Conservation (phyloP, 768 basidiomycete genomes). For the Termitomyces heimii region DNA sequence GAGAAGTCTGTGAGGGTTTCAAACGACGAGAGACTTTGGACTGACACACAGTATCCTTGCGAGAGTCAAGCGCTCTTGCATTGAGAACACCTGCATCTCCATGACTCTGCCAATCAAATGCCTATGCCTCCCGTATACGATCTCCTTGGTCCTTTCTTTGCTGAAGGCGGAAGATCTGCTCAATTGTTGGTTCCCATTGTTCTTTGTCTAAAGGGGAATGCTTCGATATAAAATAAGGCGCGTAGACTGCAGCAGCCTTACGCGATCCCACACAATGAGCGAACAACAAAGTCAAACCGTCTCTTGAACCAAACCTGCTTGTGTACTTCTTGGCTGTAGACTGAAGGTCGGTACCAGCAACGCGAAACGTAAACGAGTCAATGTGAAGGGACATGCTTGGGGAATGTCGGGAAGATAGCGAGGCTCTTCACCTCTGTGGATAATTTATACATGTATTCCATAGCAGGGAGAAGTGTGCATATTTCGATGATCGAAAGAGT, state of each 20-base stretch:
- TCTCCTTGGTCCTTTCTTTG: conserved; percentile 11
- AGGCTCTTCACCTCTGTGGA: background rate
- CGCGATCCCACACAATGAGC: conserved; percentile 13
- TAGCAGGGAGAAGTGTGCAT: background rate
- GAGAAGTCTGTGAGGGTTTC: background rate
- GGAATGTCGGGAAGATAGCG: background rate
- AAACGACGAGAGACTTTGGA: background rate
- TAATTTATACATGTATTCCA: background rate
- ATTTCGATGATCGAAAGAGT: conserved; percentile 1
- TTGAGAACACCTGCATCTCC: conserved; percentile 32
- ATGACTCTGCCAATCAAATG: conserved; percentile 34
- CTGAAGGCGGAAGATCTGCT: conserved; percentile 21
- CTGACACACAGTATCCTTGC: conserved; percentile 18
- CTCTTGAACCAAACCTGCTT: background rate
- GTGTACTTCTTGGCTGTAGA: conserved; percentile 13
- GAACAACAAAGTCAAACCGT: conserved; percentile 13
- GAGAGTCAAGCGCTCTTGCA: conserved; percentile 16
- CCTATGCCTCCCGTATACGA: conserved; percentile 32
- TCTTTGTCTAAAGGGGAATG: conserved; percentile 25
- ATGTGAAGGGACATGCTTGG: conserved; percentile 1
- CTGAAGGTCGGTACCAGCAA: conserved; percentile 5
- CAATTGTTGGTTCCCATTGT: conserved; percentile 30
- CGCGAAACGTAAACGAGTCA: conserved; percentile 2
- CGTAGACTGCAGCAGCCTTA: background rate
- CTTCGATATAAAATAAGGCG: background rate